phyloP scores from a whole-genome alignment of 208 protist species.

The Crithidia brevicula region DNA sequence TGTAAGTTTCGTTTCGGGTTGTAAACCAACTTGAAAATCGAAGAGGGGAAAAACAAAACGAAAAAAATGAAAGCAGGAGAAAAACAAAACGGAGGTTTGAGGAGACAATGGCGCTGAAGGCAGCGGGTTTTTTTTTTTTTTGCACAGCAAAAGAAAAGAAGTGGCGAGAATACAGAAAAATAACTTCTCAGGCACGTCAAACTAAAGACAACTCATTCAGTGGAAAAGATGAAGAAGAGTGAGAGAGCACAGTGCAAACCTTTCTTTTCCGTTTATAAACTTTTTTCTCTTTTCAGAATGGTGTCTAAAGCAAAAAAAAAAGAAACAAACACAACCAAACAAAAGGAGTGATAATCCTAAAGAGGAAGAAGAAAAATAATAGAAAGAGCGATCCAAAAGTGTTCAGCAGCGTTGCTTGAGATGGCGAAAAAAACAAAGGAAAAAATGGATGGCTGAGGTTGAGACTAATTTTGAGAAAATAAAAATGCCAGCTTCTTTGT shows the following conservation, averaged over 20 bases:
- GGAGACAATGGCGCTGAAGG: background rate
- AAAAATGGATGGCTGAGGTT: too few species aligned
- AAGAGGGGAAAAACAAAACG: conserved; percentile 1
- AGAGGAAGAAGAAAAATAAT: conserved; percentile 16
- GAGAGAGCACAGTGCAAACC: too few species aligned
- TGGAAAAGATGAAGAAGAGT: conserved; percentile 8
- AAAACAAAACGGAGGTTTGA: conserved; percentile 5
- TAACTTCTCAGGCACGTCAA: too few species aligned
- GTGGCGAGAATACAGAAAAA: background rate
- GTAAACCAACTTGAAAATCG: too few species aligned
- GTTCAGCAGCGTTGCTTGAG: background rate
- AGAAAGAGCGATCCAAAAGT: conserved; percentile 17
- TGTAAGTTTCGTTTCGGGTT: background rate
- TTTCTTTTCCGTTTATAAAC: background rate
- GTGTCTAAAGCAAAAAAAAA: too few species aligned
- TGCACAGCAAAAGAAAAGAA: conserved; percentile 1
- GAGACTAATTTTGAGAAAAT: too few species aligned
- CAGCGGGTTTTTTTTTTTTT: conserved; percentile 9
- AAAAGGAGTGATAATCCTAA: conserved; percentile 2
- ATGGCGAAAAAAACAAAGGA: background rate
- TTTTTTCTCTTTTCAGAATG: background rate
- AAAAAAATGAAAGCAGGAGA: background rate
- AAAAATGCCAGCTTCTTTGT: too few species aligned
- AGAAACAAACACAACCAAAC: conserved; percentile 3
- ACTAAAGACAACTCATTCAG: background rate